phyloP scores from a whole-genome alignment of 345 rosid species.

The Triadica sebifera region DNA sequence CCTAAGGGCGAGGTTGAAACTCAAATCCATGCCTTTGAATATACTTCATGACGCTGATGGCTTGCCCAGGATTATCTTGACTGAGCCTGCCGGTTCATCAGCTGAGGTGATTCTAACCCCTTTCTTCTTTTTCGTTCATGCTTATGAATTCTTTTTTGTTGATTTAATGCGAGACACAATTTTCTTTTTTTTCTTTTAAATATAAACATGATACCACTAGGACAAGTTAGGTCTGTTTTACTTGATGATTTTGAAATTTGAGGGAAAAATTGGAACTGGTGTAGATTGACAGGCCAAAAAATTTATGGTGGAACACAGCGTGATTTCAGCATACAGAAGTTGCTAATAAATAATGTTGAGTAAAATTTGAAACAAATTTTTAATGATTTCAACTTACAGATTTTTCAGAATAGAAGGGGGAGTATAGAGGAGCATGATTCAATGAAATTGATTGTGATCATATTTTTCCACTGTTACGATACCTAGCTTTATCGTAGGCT shows the following conservation, averaged over 20 bases:
- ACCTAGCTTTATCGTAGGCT: neutral
- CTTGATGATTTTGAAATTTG: no score
- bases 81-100: slow-evolving; percentile 78
- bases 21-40: slow-evolving; percentile 68
- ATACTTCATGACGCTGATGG: slow-evolving; percentile 58
- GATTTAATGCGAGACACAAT: no score
- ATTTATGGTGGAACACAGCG: no score
- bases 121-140: neutral
- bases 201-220: no score
- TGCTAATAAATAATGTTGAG: no score
- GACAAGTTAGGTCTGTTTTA: no score
- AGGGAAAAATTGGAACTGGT: no score
- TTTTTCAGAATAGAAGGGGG: neutral
- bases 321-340: no score
- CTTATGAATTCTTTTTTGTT: no score
- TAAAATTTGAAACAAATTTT: no score
- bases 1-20: slow-evolving; percentile 40
- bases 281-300: no score
- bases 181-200: neutral
- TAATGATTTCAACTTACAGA: no score
- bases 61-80: slow-evolving; percentile 61
- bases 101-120: slow-evolving; percentile 54
- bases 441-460: neutral
- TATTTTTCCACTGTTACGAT: neutral
- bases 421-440: neutral